Conservation (phyloP, 2,329 filamentous ascomycete species). For the Cercospora nicotianae region DNA sequence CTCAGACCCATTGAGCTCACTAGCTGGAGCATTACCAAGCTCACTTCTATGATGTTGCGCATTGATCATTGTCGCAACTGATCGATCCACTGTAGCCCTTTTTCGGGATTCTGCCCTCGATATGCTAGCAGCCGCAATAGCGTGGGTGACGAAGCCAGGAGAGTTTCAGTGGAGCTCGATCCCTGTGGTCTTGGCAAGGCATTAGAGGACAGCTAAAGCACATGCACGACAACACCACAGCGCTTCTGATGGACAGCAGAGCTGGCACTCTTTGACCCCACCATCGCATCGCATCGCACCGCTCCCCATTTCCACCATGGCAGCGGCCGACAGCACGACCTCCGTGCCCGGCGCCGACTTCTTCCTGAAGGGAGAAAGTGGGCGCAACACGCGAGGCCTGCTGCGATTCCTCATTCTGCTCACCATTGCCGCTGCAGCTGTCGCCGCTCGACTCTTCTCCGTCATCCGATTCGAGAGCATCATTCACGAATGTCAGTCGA, state of each 20-base stretch:
- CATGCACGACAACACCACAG: slow-evolving; percentile 5
- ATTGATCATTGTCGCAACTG: too few relatives aligned
- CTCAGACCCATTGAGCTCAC: neutral
- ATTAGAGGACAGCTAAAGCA: slow-evolving; percentile 5
- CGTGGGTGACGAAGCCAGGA: slow-evolving; percentile 1
- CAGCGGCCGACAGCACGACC: slow-evolving; percentile 25
- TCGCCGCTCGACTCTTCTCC: slow-evolving; percentile 93
- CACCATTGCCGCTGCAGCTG: slow-evolving; percentile 86
- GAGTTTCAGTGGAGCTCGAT: slow-evolving; percentile 4
- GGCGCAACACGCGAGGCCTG: slow-evolving; percentile 78
- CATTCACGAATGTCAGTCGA: slow-evolving; percentile 92
- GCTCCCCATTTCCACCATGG: slow-evolving; percentile 1
- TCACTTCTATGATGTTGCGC: neutral
- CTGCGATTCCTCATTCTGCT: slow-evolving; percentile 86
- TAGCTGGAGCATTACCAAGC: neutral
- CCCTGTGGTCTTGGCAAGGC: neutral
- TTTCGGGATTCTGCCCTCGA: too few relatives aligned
- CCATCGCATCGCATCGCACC: slow-evolving; percentile 3
- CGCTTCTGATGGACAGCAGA: slow-evolving; percentile 7
- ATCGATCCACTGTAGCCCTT: too few relatives aligned
- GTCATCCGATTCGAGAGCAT: slow-evolving; percentile 99
- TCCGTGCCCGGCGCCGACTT: slow-evolving; percentile 33
- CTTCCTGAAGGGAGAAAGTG: slow-evolving; percentile 75
- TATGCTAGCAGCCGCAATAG: too few relatives aligned
- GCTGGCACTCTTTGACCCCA: slow-evolving; percentile 10